These are phyloP conservation scores for Beauveria varroae DNA, from an alignment of 2,329 filamentous ascomycete species.

Conservation along the genomic window DNA sequence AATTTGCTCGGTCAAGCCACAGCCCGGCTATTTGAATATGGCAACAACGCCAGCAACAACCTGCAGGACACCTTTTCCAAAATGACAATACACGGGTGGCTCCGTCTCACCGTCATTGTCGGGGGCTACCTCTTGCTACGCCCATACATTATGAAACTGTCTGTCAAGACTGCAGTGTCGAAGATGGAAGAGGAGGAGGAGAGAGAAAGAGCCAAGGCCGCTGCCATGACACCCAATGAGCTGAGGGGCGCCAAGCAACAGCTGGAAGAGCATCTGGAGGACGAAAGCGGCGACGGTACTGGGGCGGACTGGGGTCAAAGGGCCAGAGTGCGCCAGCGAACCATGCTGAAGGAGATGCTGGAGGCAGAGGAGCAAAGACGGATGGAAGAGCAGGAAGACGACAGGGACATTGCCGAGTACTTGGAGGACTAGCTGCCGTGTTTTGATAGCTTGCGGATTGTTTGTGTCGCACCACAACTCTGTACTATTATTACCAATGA, in stretches of 20 bases:
- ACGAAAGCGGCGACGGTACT: conserved; percentile 37
- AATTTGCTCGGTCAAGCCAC: conserved; percentile 27
- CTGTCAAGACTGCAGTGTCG: conserved; percentile 54
- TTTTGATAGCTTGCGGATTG: neutral
- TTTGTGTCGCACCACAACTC: neutral
- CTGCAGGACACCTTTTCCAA: conserved; percentile 39
- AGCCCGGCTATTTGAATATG: conserved; percentile 27
- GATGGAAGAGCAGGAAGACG: conserved; percentile 56
- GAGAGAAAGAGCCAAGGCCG: conserved; percentile 45
- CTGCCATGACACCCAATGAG: conserved; percentile 57
- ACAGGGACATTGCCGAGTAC: conserved; percentile 70
- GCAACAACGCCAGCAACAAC: conserved; percentile 38
- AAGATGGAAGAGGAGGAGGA: conserved; percentile 53
- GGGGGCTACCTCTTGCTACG: conserved; percentile 67
- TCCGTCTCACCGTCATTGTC: conserved; percentile 65
- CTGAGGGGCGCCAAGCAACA: conserved; percentile 50
- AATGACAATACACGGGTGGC: conserved; percentile 47
- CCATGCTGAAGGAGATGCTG: conserved; percentile 57
- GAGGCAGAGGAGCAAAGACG: conserved; percentile 53
- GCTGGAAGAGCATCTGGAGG: conserved; percentile 45
- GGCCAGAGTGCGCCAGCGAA: conserved; percentile 60
- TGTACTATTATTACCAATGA: conserved; percentile 5
- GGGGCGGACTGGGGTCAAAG: conserved; percentile 61
- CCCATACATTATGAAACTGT: conserved; percentile 64
- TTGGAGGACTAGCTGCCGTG: conserved; percentile 43